phyloP scores from a whole-genome alignment of 768 basidiomycete species.

The Boletus eberwhitei region DNA sequence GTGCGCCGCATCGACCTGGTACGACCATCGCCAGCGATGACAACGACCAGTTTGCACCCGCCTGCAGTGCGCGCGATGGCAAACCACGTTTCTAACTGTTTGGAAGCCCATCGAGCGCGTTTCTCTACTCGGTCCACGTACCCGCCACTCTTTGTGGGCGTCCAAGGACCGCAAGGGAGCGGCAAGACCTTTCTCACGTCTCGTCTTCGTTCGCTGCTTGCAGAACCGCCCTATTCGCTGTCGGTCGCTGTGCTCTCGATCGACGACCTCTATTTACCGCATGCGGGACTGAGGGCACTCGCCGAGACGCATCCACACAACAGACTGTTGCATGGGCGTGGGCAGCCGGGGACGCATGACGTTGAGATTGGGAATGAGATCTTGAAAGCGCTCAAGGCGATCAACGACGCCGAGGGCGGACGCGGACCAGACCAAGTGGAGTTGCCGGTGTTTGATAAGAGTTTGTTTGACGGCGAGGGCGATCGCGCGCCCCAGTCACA shows the following conservation, averaged over 20 bases:
- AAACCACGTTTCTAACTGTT: constrained; percentile 37
- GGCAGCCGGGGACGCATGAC: constrained; percentile 93
- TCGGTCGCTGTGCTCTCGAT: constrained; percentile 66
- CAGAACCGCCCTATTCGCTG: constrained; percentile 46
- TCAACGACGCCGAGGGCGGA: constrained; percentile 28
- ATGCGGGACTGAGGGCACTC: constrained; percentile 54
- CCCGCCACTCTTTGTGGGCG: constrained; percentile 73
- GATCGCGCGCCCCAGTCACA: constrained; percentile 58
- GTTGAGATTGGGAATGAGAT: constrained; percentile 56
- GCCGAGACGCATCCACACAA: constrained; percentile 53
- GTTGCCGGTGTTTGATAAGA: constrained; percentile 88
- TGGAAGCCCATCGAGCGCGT: constrained; percentile 31
- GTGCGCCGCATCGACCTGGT: not conserved
- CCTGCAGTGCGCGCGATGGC: constrained; percentile 39
- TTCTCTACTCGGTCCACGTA: not conserved
- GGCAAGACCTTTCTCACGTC: constrained; percentile 84
- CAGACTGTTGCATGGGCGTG: constrained; percentile 73
- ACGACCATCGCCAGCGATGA: constrained; percentile 11
- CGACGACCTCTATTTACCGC: constrained; percentile 85
- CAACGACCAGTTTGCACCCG: constrained; percentile 10
- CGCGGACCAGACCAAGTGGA: constrained; percentile 31
- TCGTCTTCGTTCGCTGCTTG: constrained; percentile 44
- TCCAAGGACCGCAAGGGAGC: constrained; percentile 94
- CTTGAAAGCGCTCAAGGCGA: constrained; percentile 46
- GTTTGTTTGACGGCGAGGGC: constrained; percentile 73